Conservation (phyloP, 805 yeast genomes). For the Saccharomycopsis sp. region DNA sequence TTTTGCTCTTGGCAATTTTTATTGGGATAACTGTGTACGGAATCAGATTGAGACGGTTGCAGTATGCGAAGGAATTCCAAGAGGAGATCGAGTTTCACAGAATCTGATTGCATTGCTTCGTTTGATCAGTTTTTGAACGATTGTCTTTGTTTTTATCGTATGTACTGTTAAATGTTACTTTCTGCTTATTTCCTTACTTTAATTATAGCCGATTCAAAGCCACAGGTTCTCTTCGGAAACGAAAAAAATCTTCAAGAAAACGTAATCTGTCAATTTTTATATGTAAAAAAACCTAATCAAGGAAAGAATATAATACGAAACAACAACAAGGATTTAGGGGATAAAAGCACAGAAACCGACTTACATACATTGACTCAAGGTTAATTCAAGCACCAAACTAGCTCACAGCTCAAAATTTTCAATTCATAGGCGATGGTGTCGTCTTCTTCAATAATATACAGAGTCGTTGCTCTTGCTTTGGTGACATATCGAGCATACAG, state of each 20-base stretch:
- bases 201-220: too few relatives aligned
- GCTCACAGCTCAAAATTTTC: too few relatives aligned
- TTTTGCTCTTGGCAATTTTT: constrained; percentile 15
- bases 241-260: background rate
- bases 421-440: background rate
- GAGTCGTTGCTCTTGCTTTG: constrained; percentile 5
- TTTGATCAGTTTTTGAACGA: too few relatives aligned
- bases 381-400: too few relatives aligned
- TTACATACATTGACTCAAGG: too few relatives aligned
- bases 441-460: background rate
- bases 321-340: too few relatives aligned
- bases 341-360: too few relatives aligned
- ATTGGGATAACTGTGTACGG: constrained; percentile 13
- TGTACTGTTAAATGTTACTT: background rate
- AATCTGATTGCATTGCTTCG: constrained; percentile 3
- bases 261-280: background rate
- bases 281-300: background rate
- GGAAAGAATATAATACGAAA: too few relatives aligned
- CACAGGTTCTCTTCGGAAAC: too few relatives aligned
- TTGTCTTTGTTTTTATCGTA: background rate
- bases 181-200: too few relatives aligned
- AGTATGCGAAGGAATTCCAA: constrained; percentile 11
- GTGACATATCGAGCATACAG: constrained; percentile 28
- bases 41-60: constrained; percentile 16
- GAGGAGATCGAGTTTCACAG: constrained; percentile 20